Evolutionary conservation across 2,329 filamentous ascomycete species (phyloP), one percentile per base, ranked within the genome.

Genomic region (Chaetothyriales sp.): DNA sequence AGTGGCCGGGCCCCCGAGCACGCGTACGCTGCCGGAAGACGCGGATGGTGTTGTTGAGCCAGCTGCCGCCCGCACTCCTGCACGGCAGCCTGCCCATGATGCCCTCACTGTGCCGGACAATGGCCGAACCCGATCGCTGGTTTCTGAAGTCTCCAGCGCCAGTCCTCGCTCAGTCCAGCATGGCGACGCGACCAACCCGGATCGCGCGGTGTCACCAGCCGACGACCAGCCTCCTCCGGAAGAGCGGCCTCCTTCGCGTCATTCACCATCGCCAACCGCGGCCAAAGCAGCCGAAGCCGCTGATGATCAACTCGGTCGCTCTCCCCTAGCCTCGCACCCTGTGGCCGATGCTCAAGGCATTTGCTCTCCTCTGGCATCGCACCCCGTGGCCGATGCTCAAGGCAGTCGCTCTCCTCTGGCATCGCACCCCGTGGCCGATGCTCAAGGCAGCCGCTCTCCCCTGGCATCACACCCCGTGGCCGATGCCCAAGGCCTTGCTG

Each of bases 91-190:
- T 33, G 49, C n/a, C 9, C 29, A 44, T 22, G 44, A 46, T 20
- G 40, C 46, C 43, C 28, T 55, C n/a, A 43, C 48, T 9, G 51
- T 54, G 13, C 52, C 54, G 2, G 22, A 40, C 10, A 49, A 51
- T 22, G 46, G 43, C 28, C 52, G 52, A 43, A 48, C 52, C 13
- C 46, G 52, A 22, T 61, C 59, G 20, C 47, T 56, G 13, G 43
- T 61, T 15, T 61, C 59, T 1, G 59, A 56, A 20, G 54, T 61
- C 1, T 61, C 59, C 1, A 58, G 57, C 46, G 52, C 54, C 2
- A 56, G 54, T 48, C 57, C 53, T 1, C 46, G 50, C 37, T 50
- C 55, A 2, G 55, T 25, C 10, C n/a, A 46, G 25, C 49, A 49
- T 18, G 44, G 48, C 18, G 44, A 48, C 5, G 43, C 22, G 22